These are phyloP conservation scores for Lactarius deliciosus DNA, from an alignment of 768 basidiomycete species.

Conservation along the genomic window DNA sequence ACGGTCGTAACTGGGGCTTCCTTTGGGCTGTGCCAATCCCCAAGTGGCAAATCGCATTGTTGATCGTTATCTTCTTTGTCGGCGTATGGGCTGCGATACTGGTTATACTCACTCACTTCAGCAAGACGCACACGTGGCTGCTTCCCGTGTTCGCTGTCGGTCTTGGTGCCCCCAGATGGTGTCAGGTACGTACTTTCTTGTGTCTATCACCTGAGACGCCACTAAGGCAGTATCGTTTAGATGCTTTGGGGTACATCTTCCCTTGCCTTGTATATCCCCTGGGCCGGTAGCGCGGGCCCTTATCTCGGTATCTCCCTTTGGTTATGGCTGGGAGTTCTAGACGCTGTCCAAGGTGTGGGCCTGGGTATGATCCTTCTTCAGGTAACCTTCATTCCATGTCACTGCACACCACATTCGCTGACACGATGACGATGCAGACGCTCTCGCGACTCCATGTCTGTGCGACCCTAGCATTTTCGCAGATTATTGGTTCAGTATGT, in stretches of 20 bases:
- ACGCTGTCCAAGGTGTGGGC: slow-evolving; percentile 92
- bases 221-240: slow-evolving; percentile 35
- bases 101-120: slow-evolving; percentile 75
- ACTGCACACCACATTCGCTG: slow-evolving; percentile 1
- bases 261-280: slow-evolving; percentile 88
- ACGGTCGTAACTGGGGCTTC: slow-evolving; percentile 94
- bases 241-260: slow-evolving; percentile 97
- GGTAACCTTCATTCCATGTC: slow-evolving; percentile 32
- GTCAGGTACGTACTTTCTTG: slow-evolving; percentile 57
- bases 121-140: slow-evolving; percentile 94
- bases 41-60: slow-evolving; percentile 78
- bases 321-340: slow-evolving; percentile 94
- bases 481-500: slow-evolving; percentile 84
- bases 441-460: slow-evolving; percentile 92
- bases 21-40: slow-evolving; percentile 83
- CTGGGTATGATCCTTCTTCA: slow-evolving; percentile 88
- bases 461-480: slow-evolving; percentile 87
- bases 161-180: slow-evolving; percentile 92
- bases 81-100: slow-evolving; percentile 81
- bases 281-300: slow-evolving; percentile 83
- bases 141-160: slow-evolving; percentile 94
- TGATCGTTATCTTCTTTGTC: slow-evolving; percentile 83
- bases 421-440: slow-evolving; percentile 46
- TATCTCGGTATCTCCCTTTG: slow-evolving; percentile 89
- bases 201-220: background rate